Percentiles rank a stretch among this genome's conserved stretches.
Evolutionary conservation across 2,329 filamentous ascomycete species (phyloP).

Genomic region (Fusarium udum): DNA sequence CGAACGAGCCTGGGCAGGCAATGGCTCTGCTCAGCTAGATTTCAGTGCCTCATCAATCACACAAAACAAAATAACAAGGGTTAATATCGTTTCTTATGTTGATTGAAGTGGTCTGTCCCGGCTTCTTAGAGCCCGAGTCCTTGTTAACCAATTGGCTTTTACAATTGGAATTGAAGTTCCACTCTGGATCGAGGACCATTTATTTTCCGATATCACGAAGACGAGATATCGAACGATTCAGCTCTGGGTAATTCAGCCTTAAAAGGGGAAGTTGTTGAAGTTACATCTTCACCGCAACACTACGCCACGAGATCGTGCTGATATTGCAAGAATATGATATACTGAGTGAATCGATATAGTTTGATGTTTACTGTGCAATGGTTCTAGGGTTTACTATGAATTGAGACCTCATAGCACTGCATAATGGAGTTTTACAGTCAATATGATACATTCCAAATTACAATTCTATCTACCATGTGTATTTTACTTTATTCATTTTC

Average conservation of each 20-base stretch:
- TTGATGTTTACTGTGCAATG: not conserved
- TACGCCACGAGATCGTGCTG: not conserved
- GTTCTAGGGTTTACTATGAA: not conserved
- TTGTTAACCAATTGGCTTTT: conserved; percentile 20
- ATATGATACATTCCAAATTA: not conserved
- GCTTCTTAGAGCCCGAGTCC: conserved; percentile 17
- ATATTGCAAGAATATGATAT: not conserved
- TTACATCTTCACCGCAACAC: conserved; percentile 5
- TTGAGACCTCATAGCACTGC: not conserved
- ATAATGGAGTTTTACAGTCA: not conserved
- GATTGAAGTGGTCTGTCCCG: conserved; percentile 21
- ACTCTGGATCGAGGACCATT: conserved; percentile 13
- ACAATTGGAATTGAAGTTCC: conserved; percentile 1
- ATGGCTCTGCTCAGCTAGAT: not conserved
- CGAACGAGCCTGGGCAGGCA: conserved; percentile 29
- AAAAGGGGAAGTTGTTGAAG: not conserved
- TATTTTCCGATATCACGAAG: conserved; percentile 22
- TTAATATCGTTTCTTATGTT: not conserved
- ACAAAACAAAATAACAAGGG: not conserved
- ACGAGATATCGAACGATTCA: conserved; percentile 33
- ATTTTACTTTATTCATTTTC: not conserved
- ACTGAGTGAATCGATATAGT: not conserved
- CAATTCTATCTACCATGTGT: not conserved
- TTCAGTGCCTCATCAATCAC: not conserved
- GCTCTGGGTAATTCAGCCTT: conserved; percentile 5